Conservation (phyloP, 495 filamentous ascomycete genomes). For the Penicillium taxi region DNA sequence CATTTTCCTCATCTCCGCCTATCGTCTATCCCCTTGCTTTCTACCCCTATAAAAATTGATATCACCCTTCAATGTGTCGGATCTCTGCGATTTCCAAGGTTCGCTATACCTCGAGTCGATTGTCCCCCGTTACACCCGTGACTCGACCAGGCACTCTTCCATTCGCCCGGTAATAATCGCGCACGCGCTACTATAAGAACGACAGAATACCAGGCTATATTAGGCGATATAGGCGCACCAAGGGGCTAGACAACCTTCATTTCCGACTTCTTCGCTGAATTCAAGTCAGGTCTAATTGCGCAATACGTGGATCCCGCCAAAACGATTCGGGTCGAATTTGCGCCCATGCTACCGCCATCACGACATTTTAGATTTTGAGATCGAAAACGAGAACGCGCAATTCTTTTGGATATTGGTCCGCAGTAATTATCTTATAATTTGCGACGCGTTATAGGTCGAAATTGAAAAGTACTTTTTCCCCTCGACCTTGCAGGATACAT, state of each 20-base stretch:
- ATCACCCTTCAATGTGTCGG: constrained; percentile 25
- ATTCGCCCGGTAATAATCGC: constrained; percentile 18
- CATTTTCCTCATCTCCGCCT: constrained; percentile 15
- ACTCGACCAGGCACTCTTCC: constrained; percentile 12
- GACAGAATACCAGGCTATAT: constrained; percentile 2
- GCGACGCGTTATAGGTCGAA: too few relatives aligned
- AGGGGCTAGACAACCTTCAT: neutral
- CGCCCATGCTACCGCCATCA: constrained; percentile 20
- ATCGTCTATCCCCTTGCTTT: constrained; percentile 9
- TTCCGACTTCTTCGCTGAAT: constrained; percentile 4
- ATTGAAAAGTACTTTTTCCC: too few relatives aligned
- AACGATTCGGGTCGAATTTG: constrained; percentile 7
- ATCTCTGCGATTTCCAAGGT: constrained; percentile 7
- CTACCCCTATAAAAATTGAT: neutral
- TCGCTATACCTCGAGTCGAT: constrained; percentile 17
- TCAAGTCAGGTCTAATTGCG: constrained; percentile 4
- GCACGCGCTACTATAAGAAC: constrained; percentile 19
- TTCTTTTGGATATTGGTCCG: constrained; percentile 1
- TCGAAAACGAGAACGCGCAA: constrained; percentile 5
- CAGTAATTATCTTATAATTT: too few relatives aligned
- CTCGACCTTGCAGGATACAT: constrained; percentile 17
- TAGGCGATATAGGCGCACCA: constrained; percentile 1
- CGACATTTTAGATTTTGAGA: constrained; percentile 10
- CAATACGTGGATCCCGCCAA: constrained; percentile 17
- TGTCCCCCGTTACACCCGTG: constrained; percentile 20